Evolutionary conservation across 2,329 filamentous ascomycete species (phyloP).

Genomic region (Fusarium sp.): DNA sequence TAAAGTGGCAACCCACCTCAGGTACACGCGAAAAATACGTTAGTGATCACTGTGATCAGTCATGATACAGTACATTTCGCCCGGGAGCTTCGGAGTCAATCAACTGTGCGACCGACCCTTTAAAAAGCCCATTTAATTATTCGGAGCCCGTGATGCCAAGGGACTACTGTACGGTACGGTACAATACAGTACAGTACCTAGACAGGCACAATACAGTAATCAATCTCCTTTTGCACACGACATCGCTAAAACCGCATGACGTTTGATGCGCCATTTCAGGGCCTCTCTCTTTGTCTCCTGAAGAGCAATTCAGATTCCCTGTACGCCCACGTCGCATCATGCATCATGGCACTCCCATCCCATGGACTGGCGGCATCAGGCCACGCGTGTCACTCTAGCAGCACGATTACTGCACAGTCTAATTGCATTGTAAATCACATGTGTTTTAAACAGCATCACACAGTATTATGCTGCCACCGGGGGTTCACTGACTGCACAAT

Average conservation of each 20-base stretch:
- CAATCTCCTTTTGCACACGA: conserved; percentile 14
- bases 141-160: conserved; percentile 1
- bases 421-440: conserved; percentile 25
- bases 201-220: conserved; percentile 1
- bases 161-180: background rate
- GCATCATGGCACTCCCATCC: conserved; percentile 4
- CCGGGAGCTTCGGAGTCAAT: conserved; percentile 36
- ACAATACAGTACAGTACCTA: background rate
- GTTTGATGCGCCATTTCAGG: conserved; percentile 11
- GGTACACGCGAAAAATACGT: conserved; percentile 23
- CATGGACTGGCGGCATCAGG: conserved; percentile 32
- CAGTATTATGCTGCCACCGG: background rate
- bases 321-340: conserved; percentile 29
- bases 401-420: background rate
- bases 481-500: conserved; percentile 15
- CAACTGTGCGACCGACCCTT: conserved; percentile 24
- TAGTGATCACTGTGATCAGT: background rate
- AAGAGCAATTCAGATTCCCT: conserved; percentile 12
- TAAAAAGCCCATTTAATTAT: conserved; percentile 12
- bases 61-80: conserved; percentile 22
- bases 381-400: conserved; percentile 17
- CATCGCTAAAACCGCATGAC: background rate
- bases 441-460: conserved; percentile 17
- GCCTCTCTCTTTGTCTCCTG: background rate
- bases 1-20: conserved; percentile 32